Conservation (phyloP, 1,284 basidiomycete species). For the Abortiporus biennis region DNA sequence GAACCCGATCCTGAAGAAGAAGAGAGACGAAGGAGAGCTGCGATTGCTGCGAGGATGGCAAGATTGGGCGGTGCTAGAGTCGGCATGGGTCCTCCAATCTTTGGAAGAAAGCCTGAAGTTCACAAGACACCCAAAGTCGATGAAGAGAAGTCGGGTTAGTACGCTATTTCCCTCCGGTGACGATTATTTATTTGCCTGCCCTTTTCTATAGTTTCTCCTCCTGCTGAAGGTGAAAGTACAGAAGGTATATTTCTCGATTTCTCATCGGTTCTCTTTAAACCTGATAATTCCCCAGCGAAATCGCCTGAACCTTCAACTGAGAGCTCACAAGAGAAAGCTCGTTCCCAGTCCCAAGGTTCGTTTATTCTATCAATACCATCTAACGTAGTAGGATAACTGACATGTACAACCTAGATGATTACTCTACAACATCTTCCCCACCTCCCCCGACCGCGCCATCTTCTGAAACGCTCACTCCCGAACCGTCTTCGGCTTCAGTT, state of each 20-base stretch:
- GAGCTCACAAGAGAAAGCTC: not conserved
- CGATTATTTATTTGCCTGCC: too few relatives aligned
- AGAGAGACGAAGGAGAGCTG: slow-evolving; percentile 72
- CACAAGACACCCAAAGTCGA: slow-evolving; percentile 33
- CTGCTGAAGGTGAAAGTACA: not conserved
- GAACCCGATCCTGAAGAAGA: slow-evolving; percentile 64
- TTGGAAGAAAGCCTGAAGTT: slow-evolving; percentile 46
- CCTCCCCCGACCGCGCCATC: too few relatives aligned
- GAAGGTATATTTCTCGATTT: not conserved
- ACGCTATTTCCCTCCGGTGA: slow-evolving; percentile 10
- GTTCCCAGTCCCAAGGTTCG: too few relatives aligned
- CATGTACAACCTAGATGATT: too few relatives aligned
- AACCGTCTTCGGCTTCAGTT: slow-evolving; percentile 24
- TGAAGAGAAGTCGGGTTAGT: slow-evolving; percentile 18
- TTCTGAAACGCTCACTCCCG: slow-evolving; percentile 25
- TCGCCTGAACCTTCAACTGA: slow-evolving; percentile 8
- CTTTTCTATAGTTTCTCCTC: too few relatives aligned
- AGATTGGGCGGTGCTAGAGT: slow-evolving; percentile 81
- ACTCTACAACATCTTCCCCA: too few relatives aligned
- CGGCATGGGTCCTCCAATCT: slow-evolving; percentile 63
- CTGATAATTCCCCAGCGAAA: not conserved
- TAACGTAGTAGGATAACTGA: too few relatives aligned
- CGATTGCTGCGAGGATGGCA: slow-evolving; percentile 86
- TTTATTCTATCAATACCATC: too few relatives aligned
- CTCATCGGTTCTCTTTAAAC: not conserved